Evolutionary conservation across 805 yeast genomes (phyloP).

Genomic region (Yamadazyma takamatsuzukensis): DNA sequence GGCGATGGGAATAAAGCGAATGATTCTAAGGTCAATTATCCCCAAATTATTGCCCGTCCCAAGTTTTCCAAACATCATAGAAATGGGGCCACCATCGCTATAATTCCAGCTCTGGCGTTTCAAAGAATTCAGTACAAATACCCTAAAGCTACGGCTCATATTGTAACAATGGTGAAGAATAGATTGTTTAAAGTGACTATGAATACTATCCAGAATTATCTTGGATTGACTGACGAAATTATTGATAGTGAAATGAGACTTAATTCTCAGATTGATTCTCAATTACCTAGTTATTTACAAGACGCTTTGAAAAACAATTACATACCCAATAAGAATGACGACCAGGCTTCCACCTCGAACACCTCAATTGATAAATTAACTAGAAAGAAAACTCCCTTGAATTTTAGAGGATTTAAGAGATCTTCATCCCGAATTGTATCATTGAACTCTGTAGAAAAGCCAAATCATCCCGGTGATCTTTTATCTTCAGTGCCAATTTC

Average conservation of each 20-base stretch:
- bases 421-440: constrained; percentile 37
- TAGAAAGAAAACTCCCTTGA: constrained; percentile 6
- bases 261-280: constrained; percentile 37
- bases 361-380: constrained; percentile 4
- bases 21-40: constrained; percentile 11
- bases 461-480: constrained; percentile 79
- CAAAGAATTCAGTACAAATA: constrained; percentile 64
- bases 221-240: constrained; percentile 80
- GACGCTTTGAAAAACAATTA: constrained; percentile 52
- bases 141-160: constrained; percentile 90
- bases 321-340: not conserved
- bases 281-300: constrained; percentile 60
- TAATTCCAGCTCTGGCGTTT: constrained; percentile 85
- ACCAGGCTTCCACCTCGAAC: not conserved
- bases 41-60: constrained; percentile 68
- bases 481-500: constrained; percentile 76
- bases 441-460: constrained; percentile 48
- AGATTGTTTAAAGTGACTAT: constrained; percentile 87
- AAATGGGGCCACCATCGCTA: constrained; percentile 74
- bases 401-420: constrained; percentile 6
- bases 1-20: not conserved
- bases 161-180: constrained; percentile 87
- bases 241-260: constrained; percentile 68
- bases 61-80: constrained; percentile 17
- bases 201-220: constrained; percentile 81